Base-by-base conservation (phyloP, 169 alveolate genomes). In the Cryptosporidium sp. region DNA sequence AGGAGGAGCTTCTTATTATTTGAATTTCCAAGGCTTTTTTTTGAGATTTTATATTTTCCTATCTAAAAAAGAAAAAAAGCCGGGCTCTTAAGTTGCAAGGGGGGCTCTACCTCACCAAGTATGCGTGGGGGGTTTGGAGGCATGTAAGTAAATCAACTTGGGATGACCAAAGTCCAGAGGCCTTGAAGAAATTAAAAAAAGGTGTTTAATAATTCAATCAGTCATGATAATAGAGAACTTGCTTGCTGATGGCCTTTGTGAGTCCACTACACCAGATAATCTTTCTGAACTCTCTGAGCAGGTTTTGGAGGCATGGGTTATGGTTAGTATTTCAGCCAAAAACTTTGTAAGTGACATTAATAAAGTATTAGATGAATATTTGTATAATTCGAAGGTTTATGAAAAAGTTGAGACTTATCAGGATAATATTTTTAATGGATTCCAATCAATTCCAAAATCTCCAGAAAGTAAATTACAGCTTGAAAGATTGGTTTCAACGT, bases 91-190 rank as follows among this genome's bases (percentile, higher is more conserved):
- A 29, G 72, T 23, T 31, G 72, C 72, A 37, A 37, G 53, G 72
- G 51, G 72, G 72, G 72, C 53, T 52, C 51, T 48, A 56, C 31
- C 67, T 56, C 67, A 56, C 67, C 72, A 31, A 65, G 51, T 65
- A 65, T 65, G 72, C 72, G 72, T 65, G 72, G 72, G 72, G 72
- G 72, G 72, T 16, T 65, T 3, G 52, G 72, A 7, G 51, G 72
- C 72, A 65, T 65, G 72, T 65, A 65, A 65, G 72, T 65, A 65
- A 65, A 37, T 37, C 18, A 65, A 65, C 51, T 35, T 65, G 72
- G 72, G 72, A 65, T 65, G 72, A 65, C 72, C 44, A 65, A 65
- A 33, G 26, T 14, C 35, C 35, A 21, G 48, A n/a, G 53, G 44
- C 14, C 23, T 44, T 31, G 31, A 31, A 33, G 31, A n/a, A 23